Evolutionary conservation across 805 yeast genomes (phyloP), one percentile per base, ranked within the genome.

Genomic region (Pichia occidentalis): DNA sequence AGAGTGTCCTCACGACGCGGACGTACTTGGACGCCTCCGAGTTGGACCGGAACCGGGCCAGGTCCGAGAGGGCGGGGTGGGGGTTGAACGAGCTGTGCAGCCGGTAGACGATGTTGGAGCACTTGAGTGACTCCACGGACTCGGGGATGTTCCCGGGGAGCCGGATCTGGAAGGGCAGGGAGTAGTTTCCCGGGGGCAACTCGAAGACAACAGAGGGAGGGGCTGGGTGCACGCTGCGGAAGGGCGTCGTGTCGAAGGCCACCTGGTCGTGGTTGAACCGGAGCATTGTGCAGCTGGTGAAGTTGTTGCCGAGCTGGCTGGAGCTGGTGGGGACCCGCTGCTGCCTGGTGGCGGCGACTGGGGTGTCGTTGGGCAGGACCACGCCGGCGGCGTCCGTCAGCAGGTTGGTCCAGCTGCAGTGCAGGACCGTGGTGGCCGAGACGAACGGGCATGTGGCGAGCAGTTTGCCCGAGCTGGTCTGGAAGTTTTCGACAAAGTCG

Each of bases 181-280:
- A 63, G 47, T 73, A 73, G 49, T 73, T 73, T 1, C 78, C 79
- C 39, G 65, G 57, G 2, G 75, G 76, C 21, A 73, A 53, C 11
- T 62, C 53, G 46, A 61, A 73, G 6, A 39, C 13, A 7, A 38
- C 24, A 14, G 34, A 34, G 7, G 31, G 24, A 17, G 41, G 27
- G 4, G 46, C 47, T 3, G 9, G 22, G 8, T 18, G 20, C 3
- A 43, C 39, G 26, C 51, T 44, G n/a, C 60, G 59, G 36, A 70
- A 70, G 4, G 63, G 63, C 0, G 63, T 59, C 22, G 37, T 39
- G 1, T 59, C 60, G 3, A 53, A 37, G 4, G 47, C 52, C 4
- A 48, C 44, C 4, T 30, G 14, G 7, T 42, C 31, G 17, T 19
- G 19, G 7, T 33, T 14, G 34, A 24, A 32, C 7, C 18, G 13